These are phyloP conservation scores for Vaccinium darrowii DNA, from an alignment of 148 eudicot genomes.

Conservation along the genomic window DNA sequence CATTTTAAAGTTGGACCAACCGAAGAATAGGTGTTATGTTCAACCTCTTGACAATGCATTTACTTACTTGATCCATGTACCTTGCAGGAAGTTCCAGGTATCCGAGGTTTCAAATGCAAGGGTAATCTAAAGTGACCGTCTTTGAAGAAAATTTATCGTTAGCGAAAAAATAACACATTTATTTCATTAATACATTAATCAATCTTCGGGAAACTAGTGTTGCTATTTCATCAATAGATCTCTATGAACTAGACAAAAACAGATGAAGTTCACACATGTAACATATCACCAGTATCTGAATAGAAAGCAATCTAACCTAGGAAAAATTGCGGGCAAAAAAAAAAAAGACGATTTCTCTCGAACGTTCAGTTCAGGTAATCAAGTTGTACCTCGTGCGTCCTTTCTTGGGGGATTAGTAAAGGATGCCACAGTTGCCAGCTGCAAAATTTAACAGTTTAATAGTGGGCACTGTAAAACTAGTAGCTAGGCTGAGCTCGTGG, in stretches of 20 bases:
- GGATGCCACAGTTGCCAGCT: not conserved
- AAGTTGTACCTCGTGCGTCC: not conserved
- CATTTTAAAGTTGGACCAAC: too few species aligned
- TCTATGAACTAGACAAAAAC: not conserved
- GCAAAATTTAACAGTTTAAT: constrained; percentile 17
- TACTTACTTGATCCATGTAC: too few species aligned
- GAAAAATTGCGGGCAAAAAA: not conserved
- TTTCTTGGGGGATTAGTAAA: not conserved
- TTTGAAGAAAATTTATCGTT: too few species aligned
- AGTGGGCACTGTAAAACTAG: not conserved
- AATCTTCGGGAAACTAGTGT: not conserved
- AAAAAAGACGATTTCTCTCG: not conserved
- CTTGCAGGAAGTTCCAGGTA: too few species aligned
- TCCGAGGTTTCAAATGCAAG: too few species aligned
- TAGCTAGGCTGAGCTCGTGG: constrained; percentile 23
- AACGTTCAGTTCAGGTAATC: not conserved
- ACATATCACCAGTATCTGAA: not conserved
- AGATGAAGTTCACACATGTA: not conserved
- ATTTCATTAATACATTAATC: not conserved
- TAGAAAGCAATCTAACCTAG: not conserved
- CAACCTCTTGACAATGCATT: too few species aligned
- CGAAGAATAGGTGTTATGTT: too few species aligned
- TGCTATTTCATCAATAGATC: not conserved
- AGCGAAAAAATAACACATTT: too few species aligned
- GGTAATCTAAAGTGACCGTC: too few species aligned